Conservation (phyloP, 345 rosid species). For the Ricinus communis region DNA sequence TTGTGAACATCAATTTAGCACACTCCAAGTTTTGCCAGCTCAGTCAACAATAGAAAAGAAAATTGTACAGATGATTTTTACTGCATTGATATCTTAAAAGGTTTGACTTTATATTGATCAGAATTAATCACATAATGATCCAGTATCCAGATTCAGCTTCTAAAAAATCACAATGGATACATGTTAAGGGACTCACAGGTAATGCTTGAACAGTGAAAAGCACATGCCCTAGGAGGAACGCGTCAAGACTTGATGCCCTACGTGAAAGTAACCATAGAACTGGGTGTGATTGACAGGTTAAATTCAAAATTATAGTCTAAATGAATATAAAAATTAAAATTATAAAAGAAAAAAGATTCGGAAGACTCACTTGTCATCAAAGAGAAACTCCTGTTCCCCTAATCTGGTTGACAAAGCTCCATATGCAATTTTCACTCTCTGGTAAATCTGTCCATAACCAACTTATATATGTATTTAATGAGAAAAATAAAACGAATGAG, state of each 20-base stretch:
- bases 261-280: constrained; percentile 14
- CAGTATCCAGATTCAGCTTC: constrained; percentile 4
- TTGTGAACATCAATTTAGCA: too few relatives aligned
- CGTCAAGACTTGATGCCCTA: constrained; percentile 96
- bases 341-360: background rate
- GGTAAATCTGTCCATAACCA: constrained; percentile 60
- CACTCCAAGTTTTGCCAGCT: background rate
- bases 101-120: background rate
- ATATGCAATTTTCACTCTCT: constrained; percentile 63
- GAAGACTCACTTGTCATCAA: constrained; percentile 61
- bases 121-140: constrained; percentile 5
- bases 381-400: constrained; percentile 68
- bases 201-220: constrained; percentile 69
- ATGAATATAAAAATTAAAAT: background rate
- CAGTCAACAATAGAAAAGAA: constrained; percentile 4
- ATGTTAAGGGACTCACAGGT: constrained; percentile 60
- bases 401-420: constrained; percentile 78
- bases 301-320: background rate
- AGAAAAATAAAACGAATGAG: background rate
- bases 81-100: background rate
- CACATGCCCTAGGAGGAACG: constrained; percentile 63
- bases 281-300: background rate
- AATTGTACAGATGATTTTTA: too few relatives aligned
- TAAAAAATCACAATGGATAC: constrained; percentile 5
- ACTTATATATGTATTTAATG: background rate